Percentiles rank a stretch among this genome's conserved stretches.
These are phyloP conservation scores for Alternaria infectoria DNA, from an alignment of 2,329 filamentous ascomycete genomes.

Conservation along the genomic window DNA sequence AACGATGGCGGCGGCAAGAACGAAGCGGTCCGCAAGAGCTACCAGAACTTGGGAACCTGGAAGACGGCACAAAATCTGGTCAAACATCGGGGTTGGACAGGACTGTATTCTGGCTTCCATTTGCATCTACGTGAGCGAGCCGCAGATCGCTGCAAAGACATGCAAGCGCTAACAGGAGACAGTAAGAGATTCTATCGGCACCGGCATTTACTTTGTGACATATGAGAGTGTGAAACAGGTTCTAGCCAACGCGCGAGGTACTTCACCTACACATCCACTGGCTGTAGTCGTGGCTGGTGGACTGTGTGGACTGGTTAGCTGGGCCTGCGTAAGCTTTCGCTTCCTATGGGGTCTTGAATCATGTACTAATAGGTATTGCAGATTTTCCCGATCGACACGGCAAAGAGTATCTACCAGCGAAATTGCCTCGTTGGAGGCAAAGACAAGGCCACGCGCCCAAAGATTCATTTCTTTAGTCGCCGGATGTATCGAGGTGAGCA, in stretches of 20 bases:
- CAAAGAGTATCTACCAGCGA: constrained; percentile 85
- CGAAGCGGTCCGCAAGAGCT: constrained; percentile 59
- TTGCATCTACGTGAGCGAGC: constrained; percentile 72
- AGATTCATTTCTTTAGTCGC: constrained; percentile 77
- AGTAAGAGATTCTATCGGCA: constrained; percentile 85
- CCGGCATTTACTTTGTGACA: constrained; percentile 85
- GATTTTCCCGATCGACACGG: constrained; percentile 73
- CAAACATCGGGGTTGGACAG: constrained; percentile 72
- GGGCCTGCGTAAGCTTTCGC: constrained; percentile 70
- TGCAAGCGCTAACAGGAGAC: constrained; percentile 20
- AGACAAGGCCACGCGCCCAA: constrained; percentile 63
- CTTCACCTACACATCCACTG: constrained; percentile 76
- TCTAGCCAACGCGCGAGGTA: constrained; percentile 75
- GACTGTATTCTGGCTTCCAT: constrained; percentile 81
- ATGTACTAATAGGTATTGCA: constrained; percentile 25
- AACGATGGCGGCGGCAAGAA: constrained; percentile 54
- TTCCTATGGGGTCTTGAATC: not conserved
- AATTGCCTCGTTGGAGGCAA: constrained; percentile 75
- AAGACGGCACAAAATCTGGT: constrained; percentile 79
- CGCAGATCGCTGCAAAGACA: not conserved
- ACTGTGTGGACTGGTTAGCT: constrained; percentile 82
- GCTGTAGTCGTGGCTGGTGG: constrained; percentile 80
- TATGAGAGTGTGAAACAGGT: constrained; percentile 88
- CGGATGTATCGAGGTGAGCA: constrained; percentile 76
- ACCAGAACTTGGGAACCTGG: constrained; percentile 78